A percentile compares a stretch with the other conserved stretches of the same genome.
Evolutionary conservation across 306 rosid species (phyloP).

Genomic region (Begonia peltatifolia): DNA sequence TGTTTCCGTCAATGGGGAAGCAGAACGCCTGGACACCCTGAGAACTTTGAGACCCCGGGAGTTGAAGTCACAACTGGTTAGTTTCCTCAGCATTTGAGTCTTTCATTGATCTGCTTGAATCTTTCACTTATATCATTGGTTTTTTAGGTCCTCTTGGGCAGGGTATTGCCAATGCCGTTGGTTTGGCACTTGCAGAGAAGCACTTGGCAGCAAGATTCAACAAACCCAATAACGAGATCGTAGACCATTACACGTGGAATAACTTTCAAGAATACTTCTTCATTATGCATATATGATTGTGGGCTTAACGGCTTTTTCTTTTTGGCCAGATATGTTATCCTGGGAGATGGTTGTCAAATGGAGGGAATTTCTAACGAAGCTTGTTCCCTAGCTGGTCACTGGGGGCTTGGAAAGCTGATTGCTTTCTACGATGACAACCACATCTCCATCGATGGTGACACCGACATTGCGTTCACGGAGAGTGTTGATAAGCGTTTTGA

Average conservation of each 20-base stretch:
- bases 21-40: constrained; percentile 95
- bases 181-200: constrained; percentile 96
- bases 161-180: constrained; percentile 95
- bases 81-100: constrained; percentile 8
- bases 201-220: constrained; percentile 95
- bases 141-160: constrained; percentile 93
- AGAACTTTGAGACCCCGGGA: constrained; percentile 90
- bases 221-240: constrained; percentile 78
- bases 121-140: background rate
- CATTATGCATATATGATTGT: too few species aligned
- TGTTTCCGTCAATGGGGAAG: constrained; percentile 88
- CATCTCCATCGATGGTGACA: constrained; percentile 94
- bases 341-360: constrained; percentile 99
- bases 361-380: constrained; percentile 93
- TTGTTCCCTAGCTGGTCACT: constrained; percentile 88
- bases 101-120: background rate
- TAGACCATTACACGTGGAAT: constrained; percentile 89
- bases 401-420: constrained; percentile 96
- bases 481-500: constrained; percentile 72
- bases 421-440: constrained; percentile 96
- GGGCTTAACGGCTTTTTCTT: background rate
- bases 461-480: constrained; percentile 92
- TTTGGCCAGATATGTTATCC: constrained; percentile 44
- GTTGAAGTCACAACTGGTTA: constrained; percentile 93
- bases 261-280: background rate